phyloP scores from a whole-genome alignment of 768 basidiomycete species.

The Termitomyces sp. region DNA sequence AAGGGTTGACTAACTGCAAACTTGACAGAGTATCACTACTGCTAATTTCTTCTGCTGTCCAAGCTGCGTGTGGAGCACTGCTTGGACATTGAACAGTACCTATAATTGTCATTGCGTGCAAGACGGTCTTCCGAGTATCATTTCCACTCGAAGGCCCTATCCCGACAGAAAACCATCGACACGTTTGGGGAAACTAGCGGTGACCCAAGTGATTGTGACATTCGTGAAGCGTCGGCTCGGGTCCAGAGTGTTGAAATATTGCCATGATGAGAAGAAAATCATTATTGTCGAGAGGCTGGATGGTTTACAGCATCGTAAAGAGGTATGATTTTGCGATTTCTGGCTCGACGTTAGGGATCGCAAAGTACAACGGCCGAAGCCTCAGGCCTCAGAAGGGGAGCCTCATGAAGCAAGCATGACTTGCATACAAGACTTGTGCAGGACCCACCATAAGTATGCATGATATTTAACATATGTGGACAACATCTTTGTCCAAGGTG shows the following conservation, averaged over 20 bases:
- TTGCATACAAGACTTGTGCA: slow-evolving; percentile 12
- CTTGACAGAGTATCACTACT: slow-evolving; percentile 17
- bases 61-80: slow-evolving; percentile 6
- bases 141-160: slow-evolving; percentile 14
- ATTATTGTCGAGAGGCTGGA: slow-evolving; percentile 15
- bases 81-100: slow-evolving; percentile 11
- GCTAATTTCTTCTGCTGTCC: slow-evolving; percentile 19
- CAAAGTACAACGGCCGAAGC: not conserved
- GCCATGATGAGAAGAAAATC: slow-evolving; percentile 16
- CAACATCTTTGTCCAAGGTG: slow-evolving; percentile 10
- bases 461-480: slow-evolving; percentile 1
- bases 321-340: slow-evolving; percentile 18
- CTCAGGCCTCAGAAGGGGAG: not conserved
- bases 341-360: slow-evolving; percentile 13
- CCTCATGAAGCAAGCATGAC: not conserved
- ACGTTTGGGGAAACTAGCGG: not conserved
- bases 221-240: slow-evolving; percentile 14
- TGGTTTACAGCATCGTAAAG: slow-evolving; percentile 16
- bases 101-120: slow-evolving; percentile 19
- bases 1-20: slow-evolving; percentile 15
- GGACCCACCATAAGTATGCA: not conserved
- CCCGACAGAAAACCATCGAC: slow-evolving; percentile 6
- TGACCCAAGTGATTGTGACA: slow-evolving; percentile 15
- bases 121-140: slow-evolving; percentile 14
- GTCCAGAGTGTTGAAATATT: slow-evolving; percentile 17